These are phyloP conservation scores for Fomitopsis betulina DNA, from an alignment of 1,284 basidiomycete species.

Conservation along the genomic window DNA sequence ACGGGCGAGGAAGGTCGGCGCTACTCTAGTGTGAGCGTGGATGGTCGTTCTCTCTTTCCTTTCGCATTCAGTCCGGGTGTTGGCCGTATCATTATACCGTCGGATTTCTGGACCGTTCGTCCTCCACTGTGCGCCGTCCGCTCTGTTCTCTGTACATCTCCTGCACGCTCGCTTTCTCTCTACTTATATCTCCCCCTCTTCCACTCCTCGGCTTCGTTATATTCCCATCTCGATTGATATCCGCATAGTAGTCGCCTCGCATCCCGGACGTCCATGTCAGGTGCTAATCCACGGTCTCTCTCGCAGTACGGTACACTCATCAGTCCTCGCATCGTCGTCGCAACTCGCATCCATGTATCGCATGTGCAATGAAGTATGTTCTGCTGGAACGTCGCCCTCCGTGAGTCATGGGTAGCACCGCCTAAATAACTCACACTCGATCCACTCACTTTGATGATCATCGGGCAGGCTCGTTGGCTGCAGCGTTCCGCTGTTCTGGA, in stretches of 20 bases:
- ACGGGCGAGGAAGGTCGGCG: slow-evolving; percentile 59
- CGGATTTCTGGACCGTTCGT: slow-evolving; percentile 8
- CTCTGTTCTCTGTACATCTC: background rate
- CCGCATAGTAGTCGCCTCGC: slow-evolving; percentile 2
- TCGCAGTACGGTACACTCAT: slow-evolving; percentile 18
- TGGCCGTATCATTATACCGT: slow-evolving; percentile 7
- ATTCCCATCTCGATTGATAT: slow-evolving; percentile 7
- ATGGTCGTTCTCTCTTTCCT: background rate
- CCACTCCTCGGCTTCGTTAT: slow-evolving; percentile 9
- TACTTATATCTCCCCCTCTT: slow-evolving; percentile 1
- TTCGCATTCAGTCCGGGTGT: background rate
- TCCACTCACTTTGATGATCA: too few species aligned
- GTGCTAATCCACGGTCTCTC: slow-evolving; percentile 20
- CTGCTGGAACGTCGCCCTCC: background rate
- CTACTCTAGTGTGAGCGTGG: slow-evolving; percentile 42
- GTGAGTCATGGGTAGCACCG: background rate
- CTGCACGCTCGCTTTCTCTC: background rate
- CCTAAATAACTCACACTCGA: too few species aligned
- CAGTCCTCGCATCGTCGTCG: background rate
- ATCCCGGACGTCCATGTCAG: slow-evolving; percentile 13
- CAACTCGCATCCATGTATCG: slow-evolving; percentile 11
- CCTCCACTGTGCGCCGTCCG: slow-evolving; percentile 8
- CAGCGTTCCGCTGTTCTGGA: background rate
- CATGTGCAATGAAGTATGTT: slow-evolving; percentile 7
- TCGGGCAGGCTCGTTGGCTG: too few species aligned